A percentile compares a stretch with the other conserved stretches of the same genome.
Evolutionary conservation across 2,329 filamentous ascomycete genomes (phyloP).

Genomic region (Rutstroemia sp.): DNA sequence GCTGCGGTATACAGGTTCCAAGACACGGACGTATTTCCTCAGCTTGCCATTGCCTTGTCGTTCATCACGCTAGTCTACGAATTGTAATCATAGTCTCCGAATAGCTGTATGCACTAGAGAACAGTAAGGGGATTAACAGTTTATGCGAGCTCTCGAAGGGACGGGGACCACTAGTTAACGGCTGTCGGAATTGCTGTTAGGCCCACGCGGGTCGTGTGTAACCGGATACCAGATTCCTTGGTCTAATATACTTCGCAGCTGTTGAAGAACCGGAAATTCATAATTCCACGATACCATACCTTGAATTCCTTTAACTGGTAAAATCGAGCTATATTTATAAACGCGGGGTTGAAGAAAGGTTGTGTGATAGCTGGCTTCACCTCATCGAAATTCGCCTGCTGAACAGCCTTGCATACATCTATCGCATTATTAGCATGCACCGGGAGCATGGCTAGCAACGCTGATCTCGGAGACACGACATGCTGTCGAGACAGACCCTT

Average conservation of each 20-base stretch:
- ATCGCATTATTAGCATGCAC: constrained; percentile 4
- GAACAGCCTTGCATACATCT: constrained; percentile 11
- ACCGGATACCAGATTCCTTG: not conserved
- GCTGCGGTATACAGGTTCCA: not conserved
- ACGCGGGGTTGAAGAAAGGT: not conserved
- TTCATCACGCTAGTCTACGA: not conserved
- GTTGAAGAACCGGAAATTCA: constrained; percentile 1
- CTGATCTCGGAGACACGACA: constrained; percentile 10
- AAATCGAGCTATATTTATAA: not conserved
- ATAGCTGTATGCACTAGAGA: not conserved
- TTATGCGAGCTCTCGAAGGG: not conserved
- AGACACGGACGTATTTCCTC: not conserved
- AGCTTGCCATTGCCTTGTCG: not conserved
- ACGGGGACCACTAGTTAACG: not conserved
- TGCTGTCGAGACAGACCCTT: constrained; percentile 2
- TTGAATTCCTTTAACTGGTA: not conserved
- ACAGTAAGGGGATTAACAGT: not conserved
- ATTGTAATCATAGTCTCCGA: not conserved
- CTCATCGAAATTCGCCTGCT: not conserved
- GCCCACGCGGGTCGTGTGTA: not conserved
- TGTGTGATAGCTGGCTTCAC: not conserved
- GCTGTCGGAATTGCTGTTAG: not conserved
- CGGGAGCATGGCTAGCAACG: constrained; percentile 5
- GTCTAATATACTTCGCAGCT: not conserved
- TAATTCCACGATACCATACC: not conserved